Conservation (phyloP, 2,329 filamentous ascomycete genomes). For the Setomelanomma holmii region DNA sequence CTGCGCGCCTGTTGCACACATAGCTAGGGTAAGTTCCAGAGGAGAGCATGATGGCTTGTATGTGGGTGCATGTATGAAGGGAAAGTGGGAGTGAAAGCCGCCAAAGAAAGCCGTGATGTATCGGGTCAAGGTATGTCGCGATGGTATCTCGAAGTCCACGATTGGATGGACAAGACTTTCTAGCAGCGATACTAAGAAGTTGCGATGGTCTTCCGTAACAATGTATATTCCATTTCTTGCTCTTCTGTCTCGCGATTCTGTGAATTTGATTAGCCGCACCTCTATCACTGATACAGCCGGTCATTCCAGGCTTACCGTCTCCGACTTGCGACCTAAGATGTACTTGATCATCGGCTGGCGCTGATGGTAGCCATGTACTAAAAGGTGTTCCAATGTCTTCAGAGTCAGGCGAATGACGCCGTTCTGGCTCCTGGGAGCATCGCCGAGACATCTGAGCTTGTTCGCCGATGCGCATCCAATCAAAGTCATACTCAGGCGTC, state of each 20-base stretch:
- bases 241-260: conserved; percentile 25
- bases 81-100: conserved; percentile 44
- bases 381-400: conserved; percentile 42
- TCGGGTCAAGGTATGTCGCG: conserved; percentile 37
- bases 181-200: conserved; percentile 28
- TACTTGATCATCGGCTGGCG: conserved; percentile 36
- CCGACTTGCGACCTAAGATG: conserved; percentile 27
- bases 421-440: conserved; percentile 25
- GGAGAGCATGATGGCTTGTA: conserved; percentile 40
- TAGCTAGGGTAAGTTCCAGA: conserved; percentile 40
- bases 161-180: conserved; percentile 27
- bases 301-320: conserved; percentile 17
- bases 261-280: neutral
- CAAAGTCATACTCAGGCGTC: conserved; percentile 40
- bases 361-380: conserved; percentile 40
- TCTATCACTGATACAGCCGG: neutral
- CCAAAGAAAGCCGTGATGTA: conserved; percentile 42
- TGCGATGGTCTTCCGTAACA: conserved; percentile 36
- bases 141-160: conserved; percentile 37
- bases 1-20: conserved; percentile 43
- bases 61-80: conserved; percentile 43
- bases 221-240: conserved; percentile 29
- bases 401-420: conserved; percentile 20
- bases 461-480: conserved; percentile 32
- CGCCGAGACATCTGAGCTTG: conserved; percentile 25